Percentiles rank a stretch among this genome's conserved stretches.
Conservation (phyloP, 2,329 filamentous ascomycete genomes). For the Fusarium longipes region DNA sequence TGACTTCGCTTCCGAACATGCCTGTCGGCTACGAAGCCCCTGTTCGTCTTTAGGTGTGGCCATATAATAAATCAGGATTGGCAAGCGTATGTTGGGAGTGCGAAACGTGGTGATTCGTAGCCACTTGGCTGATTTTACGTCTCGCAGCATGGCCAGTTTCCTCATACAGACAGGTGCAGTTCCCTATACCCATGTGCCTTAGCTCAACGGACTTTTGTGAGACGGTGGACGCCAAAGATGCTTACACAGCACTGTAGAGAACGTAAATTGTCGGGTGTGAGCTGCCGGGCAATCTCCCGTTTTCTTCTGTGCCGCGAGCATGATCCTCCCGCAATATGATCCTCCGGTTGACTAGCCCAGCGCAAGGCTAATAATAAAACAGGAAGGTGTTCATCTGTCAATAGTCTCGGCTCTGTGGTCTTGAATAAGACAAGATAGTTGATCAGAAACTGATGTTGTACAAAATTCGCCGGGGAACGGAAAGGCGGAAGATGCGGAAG, state of each 20-base stretch:
- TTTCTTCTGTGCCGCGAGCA: neutral
- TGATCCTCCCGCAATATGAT: slow-evolving; percentile 1
- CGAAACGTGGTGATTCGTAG: slow-evolving; percentile 29
- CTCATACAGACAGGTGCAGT: slow-evolving; percentile 37
- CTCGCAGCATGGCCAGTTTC: slow-evolving; percentile 22
- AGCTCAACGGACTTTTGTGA: slow-evolving; percentile 2
- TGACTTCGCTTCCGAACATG: slow-evolving; percentile 19
- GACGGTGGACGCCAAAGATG: neutral
- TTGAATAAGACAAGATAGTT: neutral
- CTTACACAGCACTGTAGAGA: neutral
- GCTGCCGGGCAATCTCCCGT: slow-evolving; percentile 12
- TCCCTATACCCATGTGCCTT: slow-evolving; percentile 26
- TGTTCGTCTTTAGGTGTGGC: slow-evolving; percentile 18
- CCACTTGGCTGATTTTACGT: slow-evolving; percentile 15
- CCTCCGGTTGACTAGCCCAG: neutral
- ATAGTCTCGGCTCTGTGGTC: neutral
- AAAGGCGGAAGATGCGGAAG: slow-evolving; percentile 30
- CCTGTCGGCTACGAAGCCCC: slow-evolving; percentile 12
- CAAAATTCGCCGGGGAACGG: slow-evolving; percentile 16
- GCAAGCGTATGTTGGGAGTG: slow-evolving; percentile 1
- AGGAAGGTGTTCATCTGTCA: neutral
- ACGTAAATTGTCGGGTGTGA: neutral
- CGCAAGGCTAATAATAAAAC: neutral
- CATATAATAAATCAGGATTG: slow-evolving; percentile 9
- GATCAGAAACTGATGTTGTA: neutral